Evolutionary conservation across 1,139 yeast genomes (phyloP).

Genomic region (Lodderomyces orthopsilosis): DNA sequence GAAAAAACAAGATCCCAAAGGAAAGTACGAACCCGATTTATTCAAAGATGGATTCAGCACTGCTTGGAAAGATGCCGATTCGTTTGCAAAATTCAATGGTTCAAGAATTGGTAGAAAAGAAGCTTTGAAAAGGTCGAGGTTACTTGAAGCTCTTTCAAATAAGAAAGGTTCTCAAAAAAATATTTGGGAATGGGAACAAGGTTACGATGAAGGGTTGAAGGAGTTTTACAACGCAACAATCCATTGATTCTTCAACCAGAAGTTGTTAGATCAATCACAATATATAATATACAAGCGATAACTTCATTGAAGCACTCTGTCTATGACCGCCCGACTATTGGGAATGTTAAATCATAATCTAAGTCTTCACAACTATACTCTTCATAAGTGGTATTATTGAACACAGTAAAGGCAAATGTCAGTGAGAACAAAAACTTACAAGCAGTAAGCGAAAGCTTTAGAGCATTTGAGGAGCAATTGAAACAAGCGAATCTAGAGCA

Average conservation of each 20-base stretch:
- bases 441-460: conserved; percentile 24
- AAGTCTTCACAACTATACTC: too few relatives aligned
- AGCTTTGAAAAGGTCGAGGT: conserved; percentile 58
- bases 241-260: background rate
- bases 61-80: conserved; percentile 70
- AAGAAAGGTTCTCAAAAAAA: conserved; percentile 54
- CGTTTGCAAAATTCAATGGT: conserved; percentile 66
- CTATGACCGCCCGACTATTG: too few relatives aligned
- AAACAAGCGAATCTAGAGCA: conserved; percentile 18
- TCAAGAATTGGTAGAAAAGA: conserved; percentile 70
- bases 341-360: too few relatives aligned
- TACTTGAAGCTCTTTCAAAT: conserved; percentile 51
- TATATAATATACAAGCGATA: too few relatives aligned
- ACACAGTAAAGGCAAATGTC: conserved; percentile 27
- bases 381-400: too few relatives aligned
- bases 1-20: conserved; percentile 56
- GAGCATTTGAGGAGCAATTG: conserved; percentile 32
- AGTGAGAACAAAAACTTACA: conserved; percentile 18
- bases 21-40: conserved; percentile 75
- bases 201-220: conserved; percentile 61
- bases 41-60: conserved; percentile 71
- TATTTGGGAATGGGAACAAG: conserved; percentile 89
- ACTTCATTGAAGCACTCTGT: too few relatives aligned
- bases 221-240: conserved; percentile 19
- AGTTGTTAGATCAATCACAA: too few relatives aligned